Conservation (phyloP, 768 basidiomycete genomes). For the Panus rudis region DNA sequence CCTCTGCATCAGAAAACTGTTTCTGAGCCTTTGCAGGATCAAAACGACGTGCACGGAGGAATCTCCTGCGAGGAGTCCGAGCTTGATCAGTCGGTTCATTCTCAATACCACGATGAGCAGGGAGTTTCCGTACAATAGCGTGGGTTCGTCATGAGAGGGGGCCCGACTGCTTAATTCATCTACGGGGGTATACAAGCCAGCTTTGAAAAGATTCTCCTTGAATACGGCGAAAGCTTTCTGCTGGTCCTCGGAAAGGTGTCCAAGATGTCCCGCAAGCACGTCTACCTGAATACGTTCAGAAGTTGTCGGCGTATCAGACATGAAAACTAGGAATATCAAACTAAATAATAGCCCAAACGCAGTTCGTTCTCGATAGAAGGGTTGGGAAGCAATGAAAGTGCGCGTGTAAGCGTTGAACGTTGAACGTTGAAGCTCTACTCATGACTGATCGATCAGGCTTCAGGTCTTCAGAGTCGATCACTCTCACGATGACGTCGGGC, state of each 20-base stretch:
- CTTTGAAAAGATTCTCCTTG: slow-evolving; percentile 42
- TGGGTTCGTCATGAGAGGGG: slow-evolving; percentile 55
- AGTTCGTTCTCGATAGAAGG: too few species aligned
- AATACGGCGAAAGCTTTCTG: slow-evolving; percentile 43
- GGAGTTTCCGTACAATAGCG: slow-evolving; percentile 46
- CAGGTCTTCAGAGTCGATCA: too few species aligned
- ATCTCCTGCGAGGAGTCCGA: slow-evolving; percentile 46
- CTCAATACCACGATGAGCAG: neutral
- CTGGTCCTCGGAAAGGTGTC: slow-evolving; percentile 46
- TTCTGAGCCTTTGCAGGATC: slow-evolving; percentile 54
- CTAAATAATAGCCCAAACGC: too few species aligned
- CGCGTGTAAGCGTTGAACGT: too few species aligned
- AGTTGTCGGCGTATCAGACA: too few species aligned
- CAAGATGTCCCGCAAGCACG: slow-evolving; percentile 43
- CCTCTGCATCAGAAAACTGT: slow-evolving; percentile 62
- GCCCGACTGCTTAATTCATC: slow-evolving; percentile 14
- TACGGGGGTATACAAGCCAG: slow-evolving; percentile 43
- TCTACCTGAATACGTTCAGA: slow-evolving; percentile 16
- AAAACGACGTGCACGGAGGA: slow-evolving; percentile 73
- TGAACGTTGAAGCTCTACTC: too few species aligned
- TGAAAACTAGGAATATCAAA: too few species aligned
- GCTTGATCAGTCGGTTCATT: neutral
- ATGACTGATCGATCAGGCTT: too few species aligned
- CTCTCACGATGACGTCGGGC: too few species aligned
- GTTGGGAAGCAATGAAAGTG: too few species aligned